Base-by-base conservation (phyloP, 345 rosid species). In the Lepidium aucheri region DNA sequence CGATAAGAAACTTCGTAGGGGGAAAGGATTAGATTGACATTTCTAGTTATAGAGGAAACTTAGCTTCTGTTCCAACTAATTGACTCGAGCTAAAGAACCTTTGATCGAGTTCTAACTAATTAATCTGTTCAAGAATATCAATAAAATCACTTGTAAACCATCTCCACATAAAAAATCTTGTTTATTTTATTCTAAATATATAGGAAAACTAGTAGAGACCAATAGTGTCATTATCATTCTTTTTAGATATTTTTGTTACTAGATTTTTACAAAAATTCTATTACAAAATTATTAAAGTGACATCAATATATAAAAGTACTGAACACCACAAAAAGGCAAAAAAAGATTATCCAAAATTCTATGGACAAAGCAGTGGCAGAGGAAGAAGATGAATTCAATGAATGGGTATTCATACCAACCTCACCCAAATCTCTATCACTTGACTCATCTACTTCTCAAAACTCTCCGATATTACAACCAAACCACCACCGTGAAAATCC, bases 361-460 rank as follows among this genome's bases (percentile, higher is more conserved):
- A 74, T 67, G 68, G 8, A 67, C 28, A 68, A 26, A 11, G 38
- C 28, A 68, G 68, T 55, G 50, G 60, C 61, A 61, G 74, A 68
- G 68, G 58, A 63, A 45, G 78, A 40, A 62, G 78, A 69, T 36
- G 69, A 69, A 20, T 34, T 34, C 24, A 69, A 66, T 50, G 78
- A 69, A 55, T 75, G 78, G 78, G 75, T 56, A 41, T 55, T 62
- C 14, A 56, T 74, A 60, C 63, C 43, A 73, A 35, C 54, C 20
- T 65, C 77, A 9, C 56, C 72, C 14, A 73, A 6, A 36, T 26
- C 28, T 15, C 1, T 39, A 52, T 5, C 15, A 53, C 11, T 1
- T 40, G 63, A 20, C 68, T 10, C 40, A 53, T 44, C 45, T 60
- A 60, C 59, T 64, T 68, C 30, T 73, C 68, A 8, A 36, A 14